Base-by-base conservation (phyloP, 805 yeast species). In the Candida nonsorbophila region DNA sequence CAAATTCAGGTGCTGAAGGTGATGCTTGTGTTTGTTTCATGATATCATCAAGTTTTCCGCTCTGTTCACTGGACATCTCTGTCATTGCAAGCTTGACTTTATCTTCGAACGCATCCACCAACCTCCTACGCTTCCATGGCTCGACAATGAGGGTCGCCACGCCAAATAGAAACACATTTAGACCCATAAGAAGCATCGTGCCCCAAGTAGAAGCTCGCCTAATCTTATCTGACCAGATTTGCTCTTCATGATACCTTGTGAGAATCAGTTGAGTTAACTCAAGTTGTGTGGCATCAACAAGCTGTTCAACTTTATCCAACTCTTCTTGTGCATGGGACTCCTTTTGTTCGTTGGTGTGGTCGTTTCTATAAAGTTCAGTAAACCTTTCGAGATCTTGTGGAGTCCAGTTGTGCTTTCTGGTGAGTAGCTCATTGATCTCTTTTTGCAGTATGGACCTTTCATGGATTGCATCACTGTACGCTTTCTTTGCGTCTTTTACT, bases 131-230 rank as follows among this genome's bases (percentile, higher is more conserved):
- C 49, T 87, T 92, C 90, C 95, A 86, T 0, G 99, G 98, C 59
- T 92, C 99, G 27, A 92, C 74, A 1, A 87, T 67, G 42, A 92
- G 62, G 41, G 94, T 95, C 11, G 94, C 92, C 5, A 84, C 63
- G 3, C 87, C 47, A 40, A 92, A 87, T 16, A 94, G 54, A 6
- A 83, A 29, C 15, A 90, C 69, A 58, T 92, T 92, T 39, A 86
- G 71, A 1, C 86, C 92, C 94, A 88, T 86, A 24, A 92, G 66
- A 4, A 79, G 61, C 69, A 92, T 77, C 0, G 99, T 92, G 3
- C 97, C 98, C 94, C 96, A 92, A 0, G 97, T 88, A 5, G 95
- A 84, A 4, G 94, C 86, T 41, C 88, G 73, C 37, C 98, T 67
- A 36, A 92, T 92, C 55, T 88, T 88, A 57, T 92, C 98, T 2